Base-by-base conservation (phyloP, 2,329 filamentous ascomycete species). In the Fusarium sp. region DNA sequence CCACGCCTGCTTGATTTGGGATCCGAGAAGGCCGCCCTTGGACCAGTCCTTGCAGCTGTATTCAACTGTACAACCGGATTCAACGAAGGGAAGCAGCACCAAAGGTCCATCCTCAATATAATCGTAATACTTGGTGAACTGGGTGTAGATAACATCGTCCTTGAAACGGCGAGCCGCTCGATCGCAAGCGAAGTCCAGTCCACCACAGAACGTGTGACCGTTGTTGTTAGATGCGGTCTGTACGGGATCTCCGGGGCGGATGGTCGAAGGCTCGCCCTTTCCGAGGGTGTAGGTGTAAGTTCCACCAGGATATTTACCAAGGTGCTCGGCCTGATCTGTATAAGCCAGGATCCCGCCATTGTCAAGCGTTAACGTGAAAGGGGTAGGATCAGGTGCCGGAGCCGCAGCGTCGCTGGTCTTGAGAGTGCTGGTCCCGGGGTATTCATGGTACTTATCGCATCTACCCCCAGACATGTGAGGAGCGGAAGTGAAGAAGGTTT, bases 371-470 rank as follows among this genome's bases (percentile, higher is more conserved):
- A 45, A 20, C 2, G 29, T 50, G 29, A 57, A 43, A 6, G 57
- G 51, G 14, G 25, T 27, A 7, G 57, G 51, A 3, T 55, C 17
- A 11, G 40, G 40, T 13, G 29, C 29, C 1, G 39, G 37, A 2
- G 29, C 11, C 9, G 15, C 20, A 6, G 13, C 4, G 14, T 27
- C 23, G 5, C 42, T 36, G 11, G 49, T 20, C 3, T 29, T n/a
- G 2, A 51, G 33, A 14, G 62, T 51, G 8, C 61, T 27, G 0
- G 39, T 10, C 0, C 56, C 60, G 11, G 65, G 65, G 53, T 63
- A 66, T 6, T 51, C 62, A 3, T 54, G 58, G 40, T 66, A 67
- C n/a, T 33, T 47, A 20, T 47, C 45, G 31, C 65, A 67, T 6
- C 41, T 39, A 2, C n/a, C n/a, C n/a, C 17, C 25, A 0, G 65